phyloP scores from a whole-genome alignment of 176 grass and related monocot species.

The Elymus sibiricus region DNA sequence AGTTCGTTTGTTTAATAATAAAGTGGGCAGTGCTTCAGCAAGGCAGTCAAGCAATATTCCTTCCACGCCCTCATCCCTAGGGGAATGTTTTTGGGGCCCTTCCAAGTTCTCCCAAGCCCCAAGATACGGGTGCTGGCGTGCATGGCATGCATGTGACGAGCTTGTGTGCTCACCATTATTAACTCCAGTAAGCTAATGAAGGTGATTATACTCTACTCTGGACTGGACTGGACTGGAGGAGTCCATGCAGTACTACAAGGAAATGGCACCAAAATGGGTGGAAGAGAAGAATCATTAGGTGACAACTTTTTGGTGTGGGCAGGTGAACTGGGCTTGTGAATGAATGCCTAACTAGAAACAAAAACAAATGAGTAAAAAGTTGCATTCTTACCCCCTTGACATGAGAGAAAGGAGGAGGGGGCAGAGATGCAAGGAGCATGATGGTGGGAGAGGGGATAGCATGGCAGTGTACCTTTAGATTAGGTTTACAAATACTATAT shows the following conservation, averaged over 20 bases:
- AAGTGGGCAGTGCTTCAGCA: slow-evolving; percentile 19
- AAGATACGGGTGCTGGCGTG: slow-evolving; percentile 5
- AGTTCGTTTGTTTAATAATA: background rate
- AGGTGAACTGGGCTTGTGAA: slow-evolving; percentile 44
- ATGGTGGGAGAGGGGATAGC: slow-evolving; percentile 17
- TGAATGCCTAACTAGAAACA: slow-evolving; percentile 40
- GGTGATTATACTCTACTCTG: background rate
- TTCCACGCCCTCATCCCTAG: slow-evolving; percentile 44
- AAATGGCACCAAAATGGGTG: slow-evolving; percentile 15
- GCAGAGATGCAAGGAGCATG: slow-evolving; percentile 36
- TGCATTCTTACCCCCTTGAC: slow-evolving; percentile 40
- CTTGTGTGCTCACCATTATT: background rate
- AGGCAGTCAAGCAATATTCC: slow-evolving; percentile 33
- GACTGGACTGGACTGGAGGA: background rate
- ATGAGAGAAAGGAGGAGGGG: slow-evolving; percentile 15
- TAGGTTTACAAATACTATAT: slow-evolving; percentile 39
- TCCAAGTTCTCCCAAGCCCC: background rate
- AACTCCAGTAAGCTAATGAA: slow-evolving; percentile 17
- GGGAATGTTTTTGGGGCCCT: slow-evolving; percentile 53
- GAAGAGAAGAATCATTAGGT: slow-evolving; percentile 41
- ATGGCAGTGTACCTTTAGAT: slow-evolving; percentile 33
- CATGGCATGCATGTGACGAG: slow-evolving; percentile 18
- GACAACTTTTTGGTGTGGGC: slow-evolving; percentile 47
- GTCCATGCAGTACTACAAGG: slow-evolving; percentile 30
- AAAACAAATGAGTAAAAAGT: slow-evolving; percentile 43